Evolutionary conservation across 306 rosid genomes (phyloP), one percentile per base, ranked within the genome.

Genomic region (Quercus agrifolia): DNA sequence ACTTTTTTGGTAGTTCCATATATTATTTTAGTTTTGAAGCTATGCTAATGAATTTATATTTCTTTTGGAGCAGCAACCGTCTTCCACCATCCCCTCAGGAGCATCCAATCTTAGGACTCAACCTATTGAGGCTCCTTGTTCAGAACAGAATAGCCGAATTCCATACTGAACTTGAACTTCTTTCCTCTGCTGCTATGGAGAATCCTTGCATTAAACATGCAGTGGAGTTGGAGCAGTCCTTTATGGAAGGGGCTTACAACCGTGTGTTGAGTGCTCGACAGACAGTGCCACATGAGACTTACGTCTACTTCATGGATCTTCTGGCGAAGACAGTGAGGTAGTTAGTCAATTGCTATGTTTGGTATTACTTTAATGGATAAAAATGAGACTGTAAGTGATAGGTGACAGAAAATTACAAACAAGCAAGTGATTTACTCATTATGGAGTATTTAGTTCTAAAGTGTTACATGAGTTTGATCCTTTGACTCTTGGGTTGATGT

Each of bases 211-310:
- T 96, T 41, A 93, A 90, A 86, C 94, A 93, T 87, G 98, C 98
- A 5, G 99, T 93, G 82, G 98, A 96, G 90, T 83, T 96, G 87
- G 99, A 96, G 86, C 99, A 96, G 81, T 96, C 99, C 78, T 96
- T 96, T 82, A 96, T 95, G 99, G 99, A 95, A 86, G 98, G 99
- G 55, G 99, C 99, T 74, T 95, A 95, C 89, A 95, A 95, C 62
- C 96, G 97, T 27, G 99, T 95, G 44, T 86, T 95, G 90, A 88
- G 89, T 87, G 99, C 99, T 74, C 86, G 98, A 74, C 98, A 93
- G 83, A 90, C 92, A 2, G 98, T 90, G 57, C 99, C 99, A 3
- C 96, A 95, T 74, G 92, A 95, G 69, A 91, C 98, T 55, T 95
- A 91, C 20, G 96, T 78, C 68, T 90, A 95, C 77, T 95, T 95